Evolutionary conservation across 495 filamentous ascomycete genomes (phyloP).

Genomic region (Emericellopsis terricola): DNA sequence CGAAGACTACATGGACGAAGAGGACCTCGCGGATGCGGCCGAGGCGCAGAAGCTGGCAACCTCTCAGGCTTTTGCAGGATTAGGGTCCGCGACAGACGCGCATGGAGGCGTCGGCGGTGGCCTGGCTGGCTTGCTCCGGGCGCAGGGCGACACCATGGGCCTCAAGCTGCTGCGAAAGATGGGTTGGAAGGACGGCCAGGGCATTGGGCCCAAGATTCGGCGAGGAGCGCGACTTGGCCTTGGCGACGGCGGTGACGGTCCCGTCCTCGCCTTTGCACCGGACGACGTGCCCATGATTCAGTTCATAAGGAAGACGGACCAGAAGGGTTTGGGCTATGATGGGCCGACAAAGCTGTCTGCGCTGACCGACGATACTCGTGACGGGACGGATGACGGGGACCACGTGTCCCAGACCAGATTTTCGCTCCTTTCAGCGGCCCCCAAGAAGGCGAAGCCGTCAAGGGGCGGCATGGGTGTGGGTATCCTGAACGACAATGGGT

Average conservation of each 20-base stretch:
- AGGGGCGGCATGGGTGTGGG: slow-evolving; percentile 72
- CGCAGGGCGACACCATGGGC: slow-evolving; percentile 74
- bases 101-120: slow-evolving; percentile 33
- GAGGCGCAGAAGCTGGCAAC: slow-evolving; percentile 61
- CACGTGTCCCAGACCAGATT: slow-evolving; percentile 13
- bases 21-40: slow-evolving; percentile 76
- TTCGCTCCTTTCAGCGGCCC: slow-evolving; percentile 7
- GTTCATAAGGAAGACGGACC: slow-evolving; percentile 59
- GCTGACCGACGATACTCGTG: slow-evolving; percentile 8
- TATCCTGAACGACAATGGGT: slow-evolving; percentile 82
- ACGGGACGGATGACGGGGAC: slow-evolving; percentile 32
- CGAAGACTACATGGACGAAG: slow-evolving; percentile 98
- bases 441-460: slow-evolving; percentile 28
- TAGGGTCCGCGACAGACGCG: slow-evolving; percentile 57
- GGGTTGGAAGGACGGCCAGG: slow-evolving; percentile 93
- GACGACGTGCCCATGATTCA: slow-evolving; percentile 61
- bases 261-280: slow-evolving; percentile 73
- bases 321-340: slow-evolving; percentile 66
- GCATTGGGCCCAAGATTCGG: slow-evolving; percentile 76
- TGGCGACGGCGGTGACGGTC: slow-evolving; percentile 16
- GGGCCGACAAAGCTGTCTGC: slow-evolving; percentile 3
- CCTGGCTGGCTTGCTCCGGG: slow-evolving; percentile 59
- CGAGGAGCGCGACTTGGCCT: slow-evolving; percentile 51
- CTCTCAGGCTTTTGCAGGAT: slow-evolving; percentile 48
- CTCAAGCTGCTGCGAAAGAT: slow-evolving; percentile 75